phyloP scores from a whole-genome alignment of 2,329 filamentous ascomycete species.

The Immersiporthe knoxdaviesiana region DNA sequence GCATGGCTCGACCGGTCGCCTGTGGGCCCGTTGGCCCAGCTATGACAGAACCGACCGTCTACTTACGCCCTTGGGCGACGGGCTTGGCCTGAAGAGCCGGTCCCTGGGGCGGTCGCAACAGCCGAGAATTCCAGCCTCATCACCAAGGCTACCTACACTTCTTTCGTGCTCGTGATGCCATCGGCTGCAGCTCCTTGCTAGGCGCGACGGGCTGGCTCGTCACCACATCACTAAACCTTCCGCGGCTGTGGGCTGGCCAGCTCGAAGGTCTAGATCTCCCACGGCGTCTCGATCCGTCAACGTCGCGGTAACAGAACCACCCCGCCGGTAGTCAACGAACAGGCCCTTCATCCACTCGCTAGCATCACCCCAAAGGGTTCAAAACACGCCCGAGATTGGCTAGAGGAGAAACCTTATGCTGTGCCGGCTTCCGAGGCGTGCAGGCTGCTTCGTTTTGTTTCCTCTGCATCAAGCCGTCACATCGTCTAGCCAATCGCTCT shows the following conservation, averaged over 20 bases:
- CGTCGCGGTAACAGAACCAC: background rate
- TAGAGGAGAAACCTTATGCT: constrained; percentile 7
- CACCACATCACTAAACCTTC: background rate
- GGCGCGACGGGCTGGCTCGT: background rate
- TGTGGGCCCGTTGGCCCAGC: constrained; percentile 17
- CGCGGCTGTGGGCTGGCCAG: too few relatives aligned
- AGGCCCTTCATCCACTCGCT: constrained; percentile 1
- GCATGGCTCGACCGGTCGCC: background rate
- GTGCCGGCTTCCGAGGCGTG: background rate
- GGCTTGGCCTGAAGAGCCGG: background rate
- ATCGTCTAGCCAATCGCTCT: constrained; percentile 28
- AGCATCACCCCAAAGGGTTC: constrained; percentile 11
- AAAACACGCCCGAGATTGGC: constrained; percentile 16
- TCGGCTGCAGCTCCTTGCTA: background rate
- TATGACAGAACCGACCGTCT: constrained; percentile 14
- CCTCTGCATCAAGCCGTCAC: constrained; percentile 22
- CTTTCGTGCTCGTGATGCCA: background rate
- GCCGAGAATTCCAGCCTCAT: background rate
- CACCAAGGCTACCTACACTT: background rate
- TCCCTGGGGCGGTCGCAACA: background rate
- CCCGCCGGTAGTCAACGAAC: background rate
- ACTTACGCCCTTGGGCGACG: background rate
- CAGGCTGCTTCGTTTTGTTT: constrained; percentile 24
- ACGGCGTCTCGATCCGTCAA: background rate
- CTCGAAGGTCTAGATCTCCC: background rate